Base-by-base conservation (phyloP, 2,329 filamentous ascomycete species). In the Curvularia sp. region DNA sequence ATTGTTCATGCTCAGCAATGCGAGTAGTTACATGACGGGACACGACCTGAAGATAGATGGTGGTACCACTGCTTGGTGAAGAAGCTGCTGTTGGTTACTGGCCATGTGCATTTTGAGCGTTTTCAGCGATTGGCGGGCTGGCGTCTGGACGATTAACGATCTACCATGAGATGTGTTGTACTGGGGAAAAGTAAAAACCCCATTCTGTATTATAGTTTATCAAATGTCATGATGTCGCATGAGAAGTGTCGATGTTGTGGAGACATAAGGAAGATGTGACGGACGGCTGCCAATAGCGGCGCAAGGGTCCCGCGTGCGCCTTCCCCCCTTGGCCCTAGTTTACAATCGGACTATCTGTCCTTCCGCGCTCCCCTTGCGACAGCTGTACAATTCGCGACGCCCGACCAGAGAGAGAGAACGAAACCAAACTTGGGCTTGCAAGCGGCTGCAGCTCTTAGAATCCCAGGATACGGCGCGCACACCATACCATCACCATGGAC, bases 1-100 rank as follows among this genome's bases (percentile, higher is more conserved):
- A 0, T 26, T 77, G 42, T 77, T 77, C 57, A 62, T 77, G 58
- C 53, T 77, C 39, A 76, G 73, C 55, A 58, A 66, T 8, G 75
- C 70, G 8, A 76, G 74, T 52, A 75, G 70, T 54, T 77, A 75
- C 51, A 77, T 77, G 75, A 76, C 74, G 20, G 75, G 70, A 1
- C 61, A 68, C 31, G 72, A 77, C 39, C 44, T 76, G 53, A 67
- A 71, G 55, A 70, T 76, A 12, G 74, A 77, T 53, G 75, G 74
- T 26, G 75, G 75, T 5, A 69, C 66, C 5, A 73, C 73, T 1
- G 69, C 74, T 1, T 77, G 75, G 75, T 77, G 58, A 33, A 18
- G 20, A 28, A 15, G 31, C 5, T n/a, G 26, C 20, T 33, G 30
- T 47, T 22, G 20, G 10, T 50, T 41, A 55, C 33, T 20, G 20